These are phyloP conservation scores for Tulasnella sp. DNA, from an alignment of 768 basidiomycete species.

Conservation along the genomic window DNA sequence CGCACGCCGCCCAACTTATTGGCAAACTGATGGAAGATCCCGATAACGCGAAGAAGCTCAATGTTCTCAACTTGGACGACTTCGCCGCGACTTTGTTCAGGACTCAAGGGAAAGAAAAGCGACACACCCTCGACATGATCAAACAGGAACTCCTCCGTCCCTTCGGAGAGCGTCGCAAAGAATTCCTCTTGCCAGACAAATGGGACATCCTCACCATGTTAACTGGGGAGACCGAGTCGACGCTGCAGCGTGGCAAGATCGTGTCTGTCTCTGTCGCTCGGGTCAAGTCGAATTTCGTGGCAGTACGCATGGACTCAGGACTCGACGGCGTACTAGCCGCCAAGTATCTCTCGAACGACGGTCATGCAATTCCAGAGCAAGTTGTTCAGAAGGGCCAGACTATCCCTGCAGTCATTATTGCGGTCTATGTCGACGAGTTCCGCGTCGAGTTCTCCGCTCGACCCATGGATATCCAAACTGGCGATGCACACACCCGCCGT, in stretches of 20 bases:
- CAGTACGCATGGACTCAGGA: conserved; percentile 88
- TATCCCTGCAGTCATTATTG: conserved; percentile 75
- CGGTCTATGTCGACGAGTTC: conserved; percentile 68
- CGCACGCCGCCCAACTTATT: conserved; percentile 90
- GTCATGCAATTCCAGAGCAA: conserved; percentile 49
- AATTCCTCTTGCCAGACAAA: conserved; percentile 64
- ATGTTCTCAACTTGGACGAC: conserved; percentile 92
- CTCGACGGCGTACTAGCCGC: conserved; percentile 78
- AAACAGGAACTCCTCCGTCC: conserved; percentile 81
- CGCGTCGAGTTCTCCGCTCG: conserved; percentile 76
- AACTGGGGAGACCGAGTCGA: conserved; percentile 84
- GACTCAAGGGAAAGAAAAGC: conserved; percentile 81
- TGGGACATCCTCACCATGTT: conserved; percentile 95
- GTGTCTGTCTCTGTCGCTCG: conserved; percentile 74
- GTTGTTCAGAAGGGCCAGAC: conserved; percentile 78
- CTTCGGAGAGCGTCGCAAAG: conserved; percentile 71
- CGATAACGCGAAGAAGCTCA: conserved; percentile 77
- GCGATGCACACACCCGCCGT: conserved; percentile 65
- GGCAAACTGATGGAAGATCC: conserved; percentile 80
- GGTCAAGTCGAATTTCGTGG: conserved; percentile 54
- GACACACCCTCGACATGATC: conserved; percentile 86
- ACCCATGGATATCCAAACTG: conserved; percentile 59
- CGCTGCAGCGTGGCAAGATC: conserved; percentile 76
- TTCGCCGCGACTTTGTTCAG: conserved; percentile 91
- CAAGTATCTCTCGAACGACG: conserved; percentile 58